Evolutionary conservation across 2,329 filamentous ascomycete genomes (phyloP).

Genomic region (Ophiocordyceps polyrhachis-furcata): DNA sequence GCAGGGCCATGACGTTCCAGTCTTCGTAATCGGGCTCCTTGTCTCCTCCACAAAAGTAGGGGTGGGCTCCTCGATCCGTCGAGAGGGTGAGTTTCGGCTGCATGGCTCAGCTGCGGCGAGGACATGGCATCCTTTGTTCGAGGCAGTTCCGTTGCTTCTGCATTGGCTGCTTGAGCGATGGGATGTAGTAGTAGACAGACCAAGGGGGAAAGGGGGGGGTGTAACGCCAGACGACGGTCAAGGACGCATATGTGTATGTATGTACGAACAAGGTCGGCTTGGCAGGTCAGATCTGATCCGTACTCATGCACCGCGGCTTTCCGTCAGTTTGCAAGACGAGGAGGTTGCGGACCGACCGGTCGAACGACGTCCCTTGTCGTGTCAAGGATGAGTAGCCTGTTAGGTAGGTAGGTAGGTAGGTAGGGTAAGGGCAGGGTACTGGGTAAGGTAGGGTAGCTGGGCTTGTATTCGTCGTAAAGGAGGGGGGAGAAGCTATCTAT

Average conservation of each 20-base stretch:
- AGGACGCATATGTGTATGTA: too few species aligned
- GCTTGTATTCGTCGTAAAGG: too few species aligned
- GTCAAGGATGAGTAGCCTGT: not conserved
- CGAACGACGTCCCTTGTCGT: not conserved
- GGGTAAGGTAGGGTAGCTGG: too few species aligned
- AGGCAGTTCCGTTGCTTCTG: not conserved
- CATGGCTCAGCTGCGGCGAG: conserved; percentile 27
- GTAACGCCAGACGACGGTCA: too few species aligned
- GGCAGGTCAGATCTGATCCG: not conserved
- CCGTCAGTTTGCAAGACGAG: not conserved
- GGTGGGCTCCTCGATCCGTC: conserved; percentile 19
- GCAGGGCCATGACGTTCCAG: conserved; percentile 10
- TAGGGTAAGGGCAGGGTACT: not conserved
- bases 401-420: not conserved
- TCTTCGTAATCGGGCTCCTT: conserved; percentile 21
- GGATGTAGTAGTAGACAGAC: too few species aligned
- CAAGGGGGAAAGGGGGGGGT: too few species aligned
- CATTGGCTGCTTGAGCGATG: too few species aligned
- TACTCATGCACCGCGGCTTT: not conserved
- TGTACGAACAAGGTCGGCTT: too few species aligned
- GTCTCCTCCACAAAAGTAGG: conserved; percentile 24
- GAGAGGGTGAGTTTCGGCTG: conserved; percentile 23
- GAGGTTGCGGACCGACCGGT: not conserved
- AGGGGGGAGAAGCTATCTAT: not conserved
- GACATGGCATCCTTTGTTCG: conserved; percentile 15